A percentile compares a stretch with the other conserved stretches of the same genome.
phyloP scores from a whole-genome alignment of 306 rosid genomes.

The Sicyos edulis region DNA sequence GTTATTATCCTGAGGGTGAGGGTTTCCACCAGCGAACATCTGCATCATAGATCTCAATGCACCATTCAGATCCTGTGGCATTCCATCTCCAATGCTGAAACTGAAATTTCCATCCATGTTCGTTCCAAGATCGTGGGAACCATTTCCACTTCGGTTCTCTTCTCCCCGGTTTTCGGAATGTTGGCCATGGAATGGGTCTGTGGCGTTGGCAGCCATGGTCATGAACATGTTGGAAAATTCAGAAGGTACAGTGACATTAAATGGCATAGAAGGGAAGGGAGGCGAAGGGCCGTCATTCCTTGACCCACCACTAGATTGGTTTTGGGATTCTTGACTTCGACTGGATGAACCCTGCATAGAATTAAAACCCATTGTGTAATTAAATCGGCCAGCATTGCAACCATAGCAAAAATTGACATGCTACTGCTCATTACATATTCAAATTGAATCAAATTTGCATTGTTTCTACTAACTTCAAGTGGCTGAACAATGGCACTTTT shows the following conservation, averaged over 20 bases:
- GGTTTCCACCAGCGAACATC: constrained; percentile 47
- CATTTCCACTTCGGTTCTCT: constrained; percentile 27
- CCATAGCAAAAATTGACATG: not conserved
- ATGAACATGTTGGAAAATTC: constrained; percentile 55
- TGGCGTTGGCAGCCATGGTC: constrained; percentile 46
- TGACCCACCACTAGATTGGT: constrained; percentile 46
- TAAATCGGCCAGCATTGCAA: not conserved
- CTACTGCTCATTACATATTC: not conserved
- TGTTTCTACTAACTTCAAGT: not conserved
- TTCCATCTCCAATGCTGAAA: constrained; percentile 50
- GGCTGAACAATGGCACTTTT: not conserved
- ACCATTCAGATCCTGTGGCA: constrained; percentile 59
- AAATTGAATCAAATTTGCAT: not conserved
- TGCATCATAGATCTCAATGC: constrained; percentile 62
- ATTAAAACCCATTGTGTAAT: not conserved
- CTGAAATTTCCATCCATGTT: constrained; percentile 40
- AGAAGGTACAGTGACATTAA: constrained; percentile 34
- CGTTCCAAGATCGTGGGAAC: constrained; percentile 40
- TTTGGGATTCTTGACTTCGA: constrained; percentile 34
- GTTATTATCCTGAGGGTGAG: constrained; percentile 36
- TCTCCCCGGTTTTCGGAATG: constrained; percentile 37
- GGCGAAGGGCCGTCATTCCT: constrained; percentile 42
- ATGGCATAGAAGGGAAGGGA: constrained; percentile 46
- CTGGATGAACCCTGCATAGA: constrained; percentile 32
- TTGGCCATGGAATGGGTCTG: constrained; percentile 40